Conservation (phyloP, 2,329 filamentous ascomycete genomes). For the Fusarium sp. region DNA sequence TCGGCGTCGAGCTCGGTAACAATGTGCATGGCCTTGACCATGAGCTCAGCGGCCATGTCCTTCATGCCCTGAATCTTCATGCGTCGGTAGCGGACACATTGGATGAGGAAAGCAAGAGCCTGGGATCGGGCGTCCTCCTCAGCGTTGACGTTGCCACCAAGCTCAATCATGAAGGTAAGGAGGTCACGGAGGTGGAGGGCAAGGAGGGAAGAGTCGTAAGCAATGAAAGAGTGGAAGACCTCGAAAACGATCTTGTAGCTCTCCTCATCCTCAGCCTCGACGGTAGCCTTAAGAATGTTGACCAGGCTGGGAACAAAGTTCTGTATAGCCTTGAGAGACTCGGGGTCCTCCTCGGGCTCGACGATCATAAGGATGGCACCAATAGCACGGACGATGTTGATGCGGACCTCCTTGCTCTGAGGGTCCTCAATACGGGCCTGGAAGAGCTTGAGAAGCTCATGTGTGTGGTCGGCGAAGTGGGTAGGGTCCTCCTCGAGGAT, state of each 20-base stretch:
- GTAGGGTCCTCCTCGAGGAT: conserved; percentile 89
- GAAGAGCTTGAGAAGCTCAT: conserved; percentile 84
- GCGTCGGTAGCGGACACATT: conserved; percentile 89
- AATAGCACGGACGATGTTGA: conserved; percentile 93
- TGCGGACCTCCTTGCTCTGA: conserved; percentile 88
- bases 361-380: conserved; percentile 88
- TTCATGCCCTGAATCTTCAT: conserved; percentile 94
- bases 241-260: conserved; percentile 91
- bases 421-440: conserved; percentile 87
- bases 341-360: conserved; percentile 84
- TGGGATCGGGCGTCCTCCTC: conserved; percentile 90
- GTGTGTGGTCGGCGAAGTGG: conserved; percentile 82
- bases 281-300: conserved; percentile 83
- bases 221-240: conserved; percentile 94
- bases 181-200: conserved; percentile 89
- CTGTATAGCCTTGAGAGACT: conserved; percentile 79
- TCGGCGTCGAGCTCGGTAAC: conserved; percentile 87
- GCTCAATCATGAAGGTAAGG: conserved; percentile 91
- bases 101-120: conserved; percentile 92
- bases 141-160: conserved; percentile 78
- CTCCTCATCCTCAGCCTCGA: conserved; percentile 84
- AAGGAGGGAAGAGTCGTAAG: conserved; percentile 86
- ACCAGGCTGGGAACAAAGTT: conserved; percentile 88
- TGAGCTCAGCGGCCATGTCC: conserved; percentile 84
- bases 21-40: conserved; percentile 86